Conservation (phyloP, 176 grass and related monocot species). For the Oryza coarctata region DNA sequence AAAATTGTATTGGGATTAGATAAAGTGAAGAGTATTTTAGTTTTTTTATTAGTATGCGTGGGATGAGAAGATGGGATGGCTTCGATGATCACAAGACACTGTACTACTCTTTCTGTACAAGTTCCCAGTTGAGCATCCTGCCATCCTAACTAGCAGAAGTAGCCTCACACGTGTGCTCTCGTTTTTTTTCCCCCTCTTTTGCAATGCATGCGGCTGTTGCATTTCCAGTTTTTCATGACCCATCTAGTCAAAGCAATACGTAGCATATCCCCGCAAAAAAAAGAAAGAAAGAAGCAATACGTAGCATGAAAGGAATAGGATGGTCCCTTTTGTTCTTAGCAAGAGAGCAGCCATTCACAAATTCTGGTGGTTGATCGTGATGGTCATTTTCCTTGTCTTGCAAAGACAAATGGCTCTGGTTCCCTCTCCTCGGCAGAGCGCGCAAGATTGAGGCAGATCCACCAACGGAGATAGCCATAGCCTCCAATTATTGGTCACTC, state of each 20-base stretch:
- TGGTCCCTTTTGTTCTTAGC: not conserved
- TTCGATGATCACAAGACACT: too few relatives aligned
- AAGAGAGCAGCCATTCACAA: not conserved
- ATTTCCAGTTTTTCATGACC: not conserved
- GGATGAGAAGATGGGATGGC: too few relatives aligned
- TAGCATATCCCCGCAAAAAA: too few relatives aligned
- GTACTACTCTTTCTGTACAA: too few relatives aligned
- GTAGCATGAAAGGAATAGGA: not conserved
- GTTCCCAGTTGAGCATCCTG: too few relatives aligned
- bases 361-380: not conserved
- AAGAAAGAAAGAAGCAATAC: too few relatives aligned
- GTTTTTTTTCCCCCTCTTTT: not conserved
- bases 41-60: too few relatives aligned
- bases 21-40: too few relatives aligned
- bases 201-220: not conserved
- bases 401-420: not conserved
- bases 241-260: not conserved
- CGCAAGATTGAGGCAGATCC: not conserved
- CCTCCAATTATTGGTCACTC: constrained; percentile 1
- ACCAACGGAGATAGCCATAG: not conserved
- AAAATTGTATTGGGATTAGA: too few relatives aligned
- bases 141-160: too few relatives aligned
- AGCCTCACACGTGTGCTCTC: not conserved
- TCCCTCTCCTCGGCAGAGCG: not conserved
- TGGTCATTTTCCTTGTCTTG: not conserved